Evolutionary conservation across 495 filamentous ascomycete species (phyloP), one percentile per base, ranked within the genome.

Genomic region (Pseudomonodictys pantanalensis): DNA sequence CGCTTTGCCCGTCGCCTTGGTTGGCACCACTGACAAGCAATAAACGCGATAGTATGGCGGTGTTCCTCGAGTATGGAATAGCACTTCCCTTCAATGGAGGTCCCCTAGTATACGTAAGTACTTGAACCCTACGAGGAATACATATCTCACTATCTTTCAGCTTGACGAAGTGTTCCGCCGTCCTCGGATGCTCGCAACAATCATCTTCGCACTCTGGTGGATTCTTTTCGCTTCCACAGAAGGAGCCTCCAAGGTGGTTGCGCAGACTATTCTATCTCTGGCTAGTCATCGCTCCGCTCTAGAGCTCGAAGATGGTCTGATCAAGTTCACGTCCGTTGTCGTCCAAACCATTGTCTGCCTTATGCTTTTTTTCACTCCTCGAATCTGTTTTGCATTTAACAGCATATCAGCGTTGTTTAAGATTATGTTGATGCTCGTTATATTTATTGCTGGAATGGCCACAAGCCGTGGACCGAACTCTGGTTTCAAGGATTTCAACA

Each of bases 381-480:
- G n/a, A n/a, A n/a, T n/a, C 8, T 58, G 42, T 20, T 58, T 58
- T 24, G 55, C 35, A 10, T 49, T 50, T 17, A 58, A 58, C 20
- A 50, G 9, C 23, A 24, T 35, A 25, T 49, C 26, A 23, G 55
- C 55, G 11, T 24, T 58, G 10, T 58, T 30, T 25, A 58, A 51
- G 38, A 50, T 58, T 8, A 35, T 58, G 15, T 24, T 58, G 10
- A 17, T 50, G 26, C 18, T 58, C 9, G 24, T 58, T 29, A 58
- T 58, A 3, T 49, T 50, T 23, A 24, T 49, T 20, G 55, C 55
- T 35, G 55, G 55, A 46, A 50, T 58, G 42, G 25, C 30, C 2
- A 44, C 55, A 26, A 50, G 43, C n/a, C 26, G n/a, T 8, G 20
- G 55, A 15, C 3, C 55, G n/a, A n/a, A n/a, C n/a, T n/a, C n/a